These are phyloP conservation scores for Cymodocea nodosa DNA, from an alignment of 116 monocot genomes.

Conservation along the genomic window DNA sequence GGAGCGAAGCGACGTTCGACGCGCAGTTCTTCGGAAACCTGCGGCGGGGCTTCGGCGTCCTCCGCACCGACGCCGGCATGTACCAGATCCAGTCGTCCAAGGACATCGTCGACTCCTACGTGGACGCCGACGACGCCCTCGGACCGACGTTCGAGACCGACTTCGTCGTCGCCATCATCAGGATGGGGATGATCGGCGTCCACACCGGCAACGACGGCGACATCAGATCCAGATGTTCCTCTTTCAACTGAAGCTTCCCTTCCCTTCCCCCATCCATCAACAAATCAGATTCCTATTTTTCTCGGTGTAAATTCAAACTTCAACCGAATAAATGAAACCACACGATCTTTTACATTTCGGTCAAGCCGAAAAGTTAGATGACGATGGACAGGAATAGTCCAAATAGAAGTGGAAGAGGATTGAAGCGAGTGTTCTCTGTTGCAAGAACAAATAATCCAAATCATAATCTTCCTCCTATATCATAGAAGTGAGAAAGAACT, in stretches of 20 bases:
- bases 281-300: too few relatives aligned
- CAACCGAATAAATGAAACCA: too few relatives aligned
- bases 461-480: too few relatives aligned
- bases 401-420: too few relatives aligned
- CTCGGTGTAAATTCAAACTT: too few relatives aligned
- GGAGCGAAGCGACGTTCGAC: constrained; percentile 20
- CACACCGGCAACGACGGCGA: constrained; percentile 12
- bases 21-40: constrained; percentile 8
- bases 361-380: too few relatives aligned
- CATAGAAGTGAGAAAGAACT: too few relatives aligned
- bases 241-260: not conserved
- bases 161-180: constrained; percentile 16
- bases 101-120: constrained; percentile 14
- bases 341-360: too few relatives aligned
- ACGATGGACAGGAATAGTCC: too few relatives aligned
- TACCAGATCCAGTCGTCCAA: constrained; percentile 1
- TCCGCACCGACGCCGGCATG: constrained; percentile 13
- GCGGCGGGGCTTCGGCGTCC: constrained; percentile 12
- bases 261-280: too few relatives aligned
- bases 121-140: not conserved
- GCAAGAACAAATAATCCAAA: too few relatives aligned
- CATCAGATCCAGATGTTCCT: constrained; percentile 3
- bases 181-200: constrained; percentile 24
- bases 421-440: too few relatives aligned
- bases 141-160: constrained; percentile 7